A percentile compares a stretch with the other conserved stretches of the same genome.
Evolutionary conservation across 768 basidiomycete species (phyloP).

Genomic region (Tylopilus cervinicoccineus): DNA sequence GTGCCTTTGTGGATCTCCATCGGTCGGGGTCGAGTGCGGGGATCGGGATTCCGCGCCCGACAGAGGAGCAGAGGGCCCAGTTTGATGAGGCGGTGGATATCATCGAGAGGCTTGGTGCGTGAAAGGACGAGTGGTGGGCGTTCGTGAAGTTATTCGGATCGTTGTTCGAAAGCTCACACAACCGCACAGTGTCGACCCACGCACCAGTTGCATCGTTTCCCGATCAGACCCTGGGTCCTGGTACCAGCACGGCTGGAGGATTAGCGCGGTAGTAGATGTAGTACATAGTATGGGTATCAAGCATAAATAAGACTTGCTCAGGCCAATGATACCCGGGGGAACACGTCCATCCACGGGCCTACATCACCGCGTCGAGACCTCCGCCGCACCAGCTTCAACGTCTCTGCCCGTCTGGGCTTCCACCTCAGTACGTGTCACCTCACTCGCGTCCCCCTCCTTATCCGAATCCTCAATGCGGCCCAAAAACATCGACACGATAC

Average conservation of each 20-base stretch:
- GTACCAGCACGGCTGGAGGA: too few species aligned
- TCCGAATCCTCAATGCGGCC: constrained; percentile 33
- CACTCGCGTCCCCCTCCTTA: background rate
- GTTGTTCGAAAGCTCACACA: too few species aligned
- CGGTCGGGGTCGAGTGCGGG: constrained; percentile 53
- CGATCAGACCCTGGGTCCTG: too few species aligned
- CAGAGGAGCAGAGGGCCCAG: constrained; percentile 58
- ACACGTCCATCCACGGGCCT: too few species aligned
- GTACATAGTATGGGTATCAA: too few species aligned
- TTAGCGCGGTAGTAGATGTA: too few species aligned
- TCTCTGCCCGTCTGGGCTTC: background rate
- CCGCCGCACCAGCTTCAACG: background rate
- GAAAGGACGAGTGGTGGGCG: background rate
- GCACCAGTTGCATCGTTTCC: too few species aligned
- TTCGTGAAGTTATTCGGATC: background rate
- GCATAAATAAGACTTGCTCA: too few species aligned
- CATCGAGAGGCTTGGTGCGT: constrained; percentile 43
- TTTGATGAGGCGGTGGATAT: constrained; percentile 72
- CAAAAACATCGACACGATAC: constrained; percentile 37
- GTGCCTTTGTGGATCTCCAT: background rate
- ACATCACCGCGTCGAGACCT: background rate
- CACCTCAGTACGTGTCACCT: background rate
- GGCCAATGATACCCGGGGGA: too few species aligned
- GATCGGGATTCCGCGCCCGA: constrained; percentile 43
- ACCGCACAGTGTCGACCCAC: too few species aligned